Evolutionary conservation across 257 asterid species (phyloP).

Genomic region (Ligustrum vulgare): DNA sequence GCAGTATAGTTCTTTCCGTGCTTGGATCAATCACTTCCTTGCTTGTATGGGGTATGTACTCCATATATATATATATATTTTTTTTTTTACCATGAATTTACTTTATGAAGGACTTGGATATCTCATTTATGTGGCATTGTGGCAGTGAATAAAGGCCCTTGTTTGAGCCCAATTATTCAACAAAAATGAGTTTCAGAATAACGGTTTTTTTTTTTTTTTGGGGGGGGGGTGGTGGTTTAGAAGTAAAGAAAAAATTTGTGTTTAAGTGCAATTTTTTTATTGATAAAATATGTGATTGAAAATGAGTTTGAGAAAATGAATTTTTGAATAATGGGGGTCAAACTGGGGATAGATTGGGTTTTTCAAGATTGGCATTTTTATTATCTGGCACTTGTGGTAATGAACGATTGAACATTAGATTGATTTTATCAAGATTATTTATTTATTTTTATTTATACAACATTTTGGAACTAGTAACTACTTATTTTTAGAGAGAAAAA

Average conservation of each 20-base stretch:
- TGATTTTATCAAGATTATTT: background rate
- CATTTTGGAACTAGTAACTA: no score
- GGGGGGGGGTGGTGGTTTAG: no score
- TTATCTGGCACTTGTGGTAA: background rate
- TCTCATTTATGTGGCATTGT: background rate
- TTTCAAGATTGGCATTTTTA: slow-evolving; percentile 1
- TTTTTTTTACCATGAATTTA: background rate
- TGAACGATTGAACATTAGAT: background rate
- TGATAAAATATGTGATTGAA: no score
- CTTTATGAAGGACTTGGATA: slow-evolving; percentile 11
- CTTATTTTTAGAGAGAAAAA: background rate
- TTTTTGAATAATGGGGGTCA: no score
- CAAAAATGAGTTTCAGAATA: no score
- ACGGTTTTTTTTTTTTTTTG: no score
- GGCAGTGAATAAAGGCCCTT: background rate
- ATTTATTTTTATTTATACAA: no score
- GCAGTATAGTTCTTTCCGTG: slow-evolving; percentile 55
- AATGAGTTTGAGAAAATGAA: no score
- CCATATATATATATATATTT: background rate
- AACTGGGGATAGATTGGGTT: background rate
- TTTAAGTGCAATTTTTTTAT: no score
- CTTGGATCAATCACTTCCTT: slow-evolving; percentile 68
- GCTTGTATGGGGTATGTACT: slow-evolving; percentile 79
- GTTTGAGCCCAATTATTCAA: no score
- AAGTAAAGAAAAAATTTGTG: no score